These are phyloP conservation scores for Waltergamsia citrina DNA, from an alignment of 2,329 filamentous ascomycete species.

Conservation along the genomic window DNA sequence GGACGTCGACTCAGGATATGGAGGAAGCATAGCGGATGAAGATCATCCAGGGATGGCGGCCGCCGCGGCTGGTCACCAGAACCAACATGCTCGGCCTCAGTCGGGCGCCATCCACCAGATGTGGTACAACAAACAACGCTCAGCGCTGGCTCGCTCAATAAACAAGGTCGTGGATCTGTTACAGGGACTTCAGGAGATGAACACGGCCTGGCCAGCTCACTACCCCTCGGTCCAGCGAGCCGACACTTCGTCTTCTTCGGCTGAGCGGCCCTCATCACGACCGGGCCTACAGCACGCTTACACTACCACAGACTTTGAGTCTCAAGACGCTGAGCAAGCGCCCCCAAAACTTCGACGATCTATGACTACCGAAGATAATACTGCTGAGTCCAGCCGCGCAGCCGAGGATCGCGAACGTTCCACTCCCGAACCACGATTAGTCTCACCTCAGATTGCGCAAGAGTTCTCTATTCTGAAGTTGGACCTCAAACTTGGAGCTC, in stretches of 20 bases:
- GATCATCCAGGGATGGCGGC: conserved; percentile 38
- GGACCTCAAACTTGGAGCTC: conserved; percentile 78
- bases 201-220: conserved; percentile 84
- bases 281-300: conserved; percentile 40
- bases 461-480: conserved; percentile 95
- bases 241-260: conserved; percentile 34
- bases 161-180: conserved; percentile 1
- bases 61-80: conserved; percentile 30
- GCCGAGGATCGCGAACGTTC: conserved; percentile 56
- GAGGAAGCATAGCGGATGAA: conserved; percentile 65
- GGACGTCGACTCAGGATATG: conserved; percentile 86
- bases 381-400: conserved; percentile 63
- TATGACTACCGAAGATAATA: conserved; percentile 50
- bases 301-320: conserved; percentile 36
- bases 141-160: conserved; percentile 1
- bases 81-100: conserved; percentile 39
- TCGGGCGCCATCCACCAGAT: conserved; percentile 61
- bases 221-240: conserved; percentile 76
- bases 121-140: conserved; percentile 3
- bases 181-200: conserved; percentile 68
- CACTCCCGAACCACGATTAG: conserved; percentile 65
- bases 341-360: conserved; percentile 55
- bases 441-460: conserved; percentile 86
- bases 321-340: conserved; percentile 17
- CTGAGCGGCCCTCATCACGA: conserved; percentile 1